Evolutionary conservation across 768 basidiomycete genomes (phyloP).

Genomic region (Trametes elegans): DNA sequence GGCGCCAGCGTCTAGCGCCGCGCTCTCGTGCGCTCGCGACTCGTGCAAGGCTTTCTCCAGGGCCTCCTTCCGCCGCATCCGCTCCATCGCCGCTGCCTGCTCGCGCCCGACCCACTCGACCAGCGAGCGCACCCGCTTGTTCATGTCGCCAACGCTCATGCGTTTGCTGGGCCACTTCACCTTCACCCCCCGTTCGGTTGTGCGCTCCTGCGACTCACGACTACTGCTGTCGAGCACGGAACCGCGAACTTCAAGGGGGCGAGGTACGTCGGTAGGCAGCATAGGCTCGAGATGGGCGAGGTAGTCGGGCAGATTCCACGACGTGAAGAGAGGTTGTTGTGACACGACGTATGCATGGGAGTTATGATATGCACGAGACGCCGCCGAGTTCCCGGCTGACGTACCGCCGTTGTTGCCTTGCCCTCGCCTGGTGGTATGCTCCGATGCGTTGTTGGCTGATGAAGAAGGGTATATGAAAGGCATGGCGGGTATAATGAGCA

Average conservation of each 20-base stretch:
- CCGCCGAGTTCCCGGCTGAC: slow-evolving; percentile 24
- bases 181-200: slow-evolving; percentile 75
- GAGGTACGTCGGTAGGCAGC: slow-evolving; percentile 73
- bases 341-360: slow-evolving; percentile 78
- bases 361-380: slow-evolving; percentile 69
- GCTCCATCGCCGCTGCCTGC: slow-evolving; percentile 73
- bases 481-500: slow-evolving; percentile 19
- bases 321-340: slow-evolving; percentile 75
- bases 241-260: slow-evolving; percentile 69
- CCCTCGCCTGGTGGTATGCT: slow-evolving; percentile 49
- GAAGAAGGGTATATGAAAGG: slow-evolving; percentile 9
- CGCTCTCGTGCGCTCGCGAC: slow-evolving; percentile 6
- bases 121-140: slow-evolving; percentile 86
- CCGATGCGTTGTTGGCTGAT: slow-evolving; percentile 36
- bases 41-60: slow-evolving; percentile 52
- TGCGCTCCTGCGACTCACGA: slow-evolving; percentile 57
- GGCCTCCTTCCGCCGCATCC: slow-evolving; percentile 65
- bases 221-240: slow-evolving; percentile 40
- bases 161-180: slow-evolving; percentile 94
- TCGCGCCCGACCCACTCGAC: slow-evolving; percentile 94
- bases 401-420: slow-evolving; percentile 38
- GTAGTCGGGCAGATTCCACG: slow-evolving; percentile 94
- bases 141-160: slow-evolving; percentile 97
- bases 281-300: slow-evolving; percentile 82
- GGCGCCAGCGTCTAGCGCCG: slow-evolving; percentile 15